Evolutionary conservation across 1,284 basidiomycete species (phyloP), one percentile per base, ranked within the genome.

Genomic region (Heliocybe sulcata): DNA sequence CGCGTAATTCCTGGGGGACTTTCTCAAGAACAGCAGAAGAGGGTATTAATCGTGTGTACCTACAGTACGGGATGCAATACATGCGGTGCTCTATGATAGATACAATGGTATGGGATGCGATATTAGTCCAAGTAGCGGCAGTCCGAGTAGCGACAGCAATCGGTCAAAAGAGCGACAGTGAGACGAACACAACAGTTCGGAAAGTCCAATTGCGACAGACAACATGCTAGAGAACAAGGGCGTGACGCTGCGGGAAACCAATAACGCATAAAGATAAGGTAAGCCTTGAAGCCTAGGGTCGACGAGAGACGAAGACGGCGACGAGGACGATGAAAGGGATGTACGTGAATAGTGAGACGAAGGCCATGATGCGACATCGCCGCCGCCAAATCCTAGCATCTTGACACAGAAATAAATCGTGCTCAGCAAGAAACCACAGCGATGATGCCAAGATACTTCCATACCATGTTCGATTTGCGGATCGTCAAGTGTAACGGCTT

Each of bases 401-500:
- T 90, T 60, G 14, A 56, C 54, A 22, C 51, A 54, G n/a, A 58
- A 54, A 48, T 53, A 53, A 53, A 56, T 51, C 25, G 56, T 45
- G 51, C 52, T 26, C 52, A 8, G 23, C 29, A 51, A 1, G 51
- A 2, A 55, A 35, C 20, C 33, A 26, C 51, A 53, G 57, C 20
- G 52, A 8, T 11, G 19, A 8, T 6, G 3, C 23, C 3, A 48
- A 52, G 25, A 50, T 54, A 54, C 52, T 33, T 51, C 14, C 83
- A 63, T 62, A 89, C 87, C 84, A 64, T 79, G 77, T 64, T 90
- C 87, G 54, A 89, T 78, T 63, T 89, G 86, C 22, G 87, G 87
- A 67, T 90, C 87, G 62, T 90, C 87, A 45, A 90, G 70, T 20
- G 82, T 71, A 9, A 90, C 85, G 11, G 79, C 83, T 64, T 87